Evolutionary conservation across 371 early-diverging fungal species (phyloP).

Genomic region (Rhizomucor miehei): DNA sequence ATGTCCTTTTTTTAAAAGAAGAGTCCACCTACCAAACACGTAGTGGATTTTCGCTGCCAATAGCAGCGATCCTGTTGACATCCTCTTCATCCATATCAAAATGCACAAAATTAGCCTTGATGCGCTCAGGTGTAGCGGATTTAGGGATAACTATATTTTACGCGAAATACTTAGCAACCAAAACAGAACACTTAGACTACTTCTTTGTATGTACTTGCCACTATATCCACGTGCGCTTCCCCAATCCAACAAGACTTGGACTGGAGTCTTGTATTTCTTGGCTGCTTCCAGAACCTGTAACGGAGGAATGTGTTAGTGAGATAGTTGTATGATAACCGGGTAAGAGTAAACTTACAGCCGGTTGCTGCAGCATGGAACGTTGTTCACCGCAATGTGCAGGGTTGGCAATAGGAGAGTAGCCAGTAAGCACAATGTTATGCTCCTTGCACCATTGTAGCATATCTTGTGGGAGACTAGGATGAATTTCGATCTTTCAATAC

Average conservation of each 20-base stretch:
- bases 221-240: constrained; percentile 63
- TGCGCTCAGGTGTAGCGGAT: constrained; percentile 46
- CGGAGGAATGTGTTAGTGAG: background rate
- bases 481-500: constrained; percentile 62
- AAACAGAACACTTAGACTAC: background rate
- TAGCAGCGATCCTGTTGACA: constrained; percentile 25
- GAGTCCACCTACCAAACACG: constrained; percentile 24
- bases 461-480: constrained; percentile 49
- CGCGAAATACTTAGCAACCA: no score
- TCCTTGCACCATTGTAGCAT: constrained; percentile 36
- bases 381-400: constrained; percentile 12
- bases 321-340: background rate
- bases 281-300: constrained; percentile 49
- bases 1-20: no score
- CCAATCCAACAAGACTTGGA: constrained; percentile 80
- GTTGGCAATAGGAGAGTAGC: constrained; percentile 46
- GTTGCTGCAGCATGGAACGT: no score
- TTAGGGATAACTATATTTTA: constrained; percentile 67
- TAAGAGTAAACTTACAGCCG: constrained; percentile 1
- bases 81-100: constrained; percentile 37
- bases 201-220: constrained; percentile 12
- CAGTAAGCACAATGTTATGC: constrained; percentile 39
- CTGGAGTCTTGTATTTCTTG: constrained; percentile 65
- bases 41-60: constrained; percentile 24
- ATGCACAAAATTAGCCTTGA: constrained; percentile 40